These are phyloP conservation scores for Trifolium dubium DNA, from an alignment of 306 rosid species.

Conservation along the genomic window DNA sequence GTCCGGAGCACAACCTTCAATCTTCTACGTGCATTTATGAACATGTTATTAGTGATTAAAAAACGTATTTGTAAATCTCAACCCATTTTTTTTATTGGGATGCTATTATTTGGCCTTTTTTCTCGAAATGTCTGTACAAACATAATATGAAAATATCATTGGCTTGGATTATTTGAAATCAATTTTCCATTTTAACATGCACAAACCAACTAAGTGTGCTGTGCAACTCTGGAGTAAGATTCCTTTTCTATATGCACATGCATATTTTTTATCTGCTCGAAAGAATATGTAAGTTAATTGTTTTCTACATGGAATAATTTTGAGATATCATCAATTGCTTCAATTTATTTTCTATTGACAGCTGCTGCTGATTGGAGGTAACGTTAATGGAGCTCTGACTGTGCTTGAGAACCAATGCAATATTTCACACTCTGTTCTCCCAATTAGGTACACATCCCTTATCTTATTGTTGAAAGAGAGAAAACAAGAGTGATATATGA, in stretches of 20 bases:
- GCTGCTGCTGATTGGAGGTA: slow-evolving; percentile 80
- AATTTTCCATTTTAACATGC: slow-evolving; percentile 15
- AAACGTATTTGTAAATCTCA: background rate
- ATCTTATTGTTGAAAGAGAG: slow-evolving; percentile 7
- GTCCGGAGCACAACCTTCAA: background rate
- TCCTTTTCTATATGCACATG: slow-evolving; percentile 1
- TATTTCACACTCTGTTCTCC: slow-evolving; percentile 53
- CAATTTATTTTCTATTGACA: slow-evolving; percentile 44
- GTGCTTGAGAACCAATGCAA: slow-evolving; percentile 57
- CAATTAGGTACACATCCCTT: slow-evolving; percentile 58
- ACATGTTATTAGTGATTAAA: background rate
- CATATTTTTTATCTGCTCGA: slow-evolving; percentile 25
- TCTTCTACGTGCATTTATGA: slow-evolving; percentile 6
- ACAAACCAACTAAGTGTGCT: slow-evolving; percentile 15
- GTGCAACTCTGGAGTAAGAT: background rate
- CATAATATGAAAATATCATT: background rate
- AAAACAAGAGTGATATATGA: background rate
- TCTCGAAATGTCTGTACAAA: background rate
- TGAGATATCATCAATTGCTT: slow-evolving; percentile 18
- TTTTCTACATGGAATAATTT: slow-evolving; percentile 16
- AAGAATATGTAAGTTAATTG: slow-evolving; percentile 13
- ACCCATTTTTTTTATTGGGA: slow-evolving; percentile 10
- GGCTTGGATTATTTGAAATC: slow-evolving; percentile 32
- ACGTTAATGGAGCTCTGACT: slow-evolving; percentile 61
- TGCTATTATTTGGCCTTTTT: background rate